Evolutionary conservation across 169 alveolate species (phyloP), one percentile per base, ranked within the genome.

Genomic region (Cryptosporidium viatorum): DNA sequence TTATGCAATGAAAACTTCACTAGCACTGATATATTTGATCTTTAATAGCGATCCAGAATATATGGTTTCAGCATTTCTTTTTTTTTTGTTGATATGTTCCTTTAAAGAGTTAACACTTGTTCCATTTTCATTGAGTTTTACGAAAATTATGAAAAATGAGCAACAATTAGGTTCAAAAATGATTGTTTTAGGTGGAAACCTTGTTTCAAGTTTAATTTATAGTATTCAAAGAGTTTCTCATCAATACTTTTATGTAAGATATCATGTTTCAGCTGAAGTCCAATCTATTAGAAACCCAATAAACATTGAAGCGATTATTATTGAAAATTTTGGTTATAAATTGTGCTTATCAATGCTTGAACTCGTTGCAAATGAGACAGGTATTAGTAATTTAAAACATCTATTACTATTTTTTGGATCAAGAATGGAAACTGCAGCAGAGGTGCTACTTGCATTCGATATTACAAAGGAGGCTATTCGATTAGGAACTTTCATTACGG

Each of bases 81-180:
- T 65, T 5, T 65, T 3, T 14, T 29, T 65, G 29, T 35, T 65
- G 10, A 65, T 65, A 16, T 65, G 71, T 29, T 65, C 71, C 1
- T 65, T 7, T n/a, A 65, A 3, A 29, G 71, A 65, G 29, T 10
- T 35, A 4, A 0, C 21, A 29, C 5, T n/a, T 2, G 14, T 3
- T 7, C 6, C 43, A 16, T 65, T 65, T 35, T n/a, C 51, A 12
- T 7, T 9, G 10, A 37, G 71, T n/a, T 37, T 65, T 29, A 2
- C 10, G 10, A n/a, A 31, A 33, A 51, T 65, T 7, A 21, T 65
- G 71, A 65, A 29, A 65, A 65, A 65, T 65, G 71, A 65, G 18
- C 8, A 65, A 0, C 4, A 65, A 8, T 6, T 65, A 3, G 48
- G 51, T 33, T n/a, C 23, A 26, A 65, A 26, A 65, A 16, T 65